These are phyloP conservation scores for Jaminaea rosea DNA, from an alignment of 1,284 basidiomycete species.

Conservation along the genomic window DNA sequence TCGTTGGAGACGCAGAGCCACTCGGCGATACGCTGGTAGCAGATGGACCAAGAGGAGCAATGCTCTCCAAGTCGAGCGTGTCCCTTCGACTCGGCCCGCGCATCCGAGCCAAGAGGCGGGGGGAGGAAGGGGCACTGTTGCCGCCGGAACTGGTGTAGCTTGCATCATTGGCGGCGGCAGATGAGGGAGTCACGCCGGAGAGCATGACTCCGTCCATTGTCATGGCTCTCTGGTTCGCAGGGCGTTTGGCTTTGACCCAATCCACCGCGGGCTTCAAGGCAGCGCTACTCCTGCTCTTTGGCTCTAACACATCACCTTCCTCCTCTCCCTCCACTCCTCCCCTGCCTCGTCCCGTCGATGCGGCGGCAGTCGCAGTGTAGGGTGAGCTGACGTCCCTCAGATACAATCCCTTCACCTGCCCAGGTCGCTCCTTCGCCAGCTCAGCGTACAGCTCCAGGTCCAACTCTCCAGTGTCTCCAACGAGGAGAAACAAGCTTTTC, in stretches of 20 bases:
- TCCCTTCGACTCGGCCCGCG: neutral
- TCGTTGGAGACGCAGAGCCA: too few relatives aligned
- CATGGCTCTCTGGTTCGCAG: neutral
- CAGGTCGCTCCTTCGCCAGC: slow-evolving; percentile 30
- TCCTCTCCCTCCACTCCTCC: too few relatives aligned
- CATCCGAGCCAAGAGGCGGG: too few relatives aligned
- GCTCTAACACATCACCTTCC: too few relatives aligned
- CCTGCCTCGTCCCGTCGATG: too few relatives aligned
- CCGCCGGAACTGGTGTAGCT: neutral
- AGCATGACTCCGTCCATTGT: too few relatives aligned
- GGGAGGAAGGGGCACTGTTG: neutral
- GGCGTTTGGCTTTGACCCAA: neutral
- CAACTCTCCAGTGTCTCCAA: slow-evolving; percentile 42
- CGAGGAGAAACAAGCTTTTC: slow-evolving; percentile 28
- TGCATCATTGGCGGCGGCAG: too few relatives aligned
- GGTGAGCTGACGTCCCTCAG: slow-evolving; percentile 33
- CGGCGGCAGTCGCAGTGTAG: neutral
- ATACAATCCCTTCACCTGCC: slow-evolving; percentile 31
- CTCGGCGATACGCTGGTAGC: too few relatives aligned
- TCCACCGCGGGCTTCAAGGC: neutral
- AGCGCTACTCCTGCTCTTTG: neutral
- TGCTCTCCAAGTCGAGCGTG: too few relatives aligned
- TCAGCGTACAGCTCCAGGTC: slow-evolving; percentile 40
- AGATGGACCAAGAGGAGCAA: too few relatives aligned
- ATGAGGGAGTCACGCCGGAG: too few relatives aligned